Evolutionary conservation across 345 rosid genomes (phyloP).

Genomic region (Melaleuca alternifolia): DNA sequence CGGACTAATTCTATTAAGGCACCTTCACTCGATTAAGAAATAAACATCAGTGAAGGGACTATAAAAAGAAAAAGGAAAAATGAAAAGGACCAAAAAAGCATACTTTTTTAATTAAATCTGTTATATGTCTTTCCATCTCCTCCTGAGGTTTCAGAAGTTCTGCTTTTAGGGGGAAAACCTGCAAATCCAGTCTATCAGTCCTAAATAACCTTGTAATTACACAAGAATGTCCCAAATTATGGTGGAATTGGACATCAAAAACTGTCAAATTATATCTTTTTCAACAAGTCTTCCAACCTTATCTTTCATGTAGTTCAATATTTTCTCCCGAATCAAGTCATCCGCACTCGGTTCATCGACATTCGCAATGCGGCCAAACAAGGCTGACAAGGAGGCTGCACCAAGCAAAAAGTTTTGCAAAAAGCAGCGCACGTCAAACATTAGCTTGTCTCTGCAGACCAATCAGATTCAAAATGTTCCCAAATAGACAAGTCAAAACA

Average conservation of each 20-base stretch:
- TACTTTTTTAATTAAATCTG: constrained; percentile 84
- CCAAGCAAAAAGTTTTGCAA: constrained; percentile 3
- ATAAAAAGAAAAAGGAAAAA: background rate
- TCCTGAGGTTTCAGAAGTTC: constrained; percentile 94
- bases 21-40: background rate
- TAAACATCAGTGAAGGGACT: background rate
- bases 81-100: background rate
- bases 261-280: background rate
- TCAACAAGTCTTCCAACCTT: constrained; percentile 35
- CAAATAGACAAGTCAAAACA: background rate
- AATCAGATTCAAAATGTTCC: background rate
- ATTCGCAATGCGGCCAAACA: constrained; percentile 73
- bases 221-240: background rate
- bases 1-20: background rate
- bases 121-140: constrained; percentile 92
- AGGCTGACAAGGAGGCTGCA: constrained; percentile 77
- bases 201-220: too few relatives aligned
- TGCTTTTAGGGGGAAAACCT: constrained; percentile 85
- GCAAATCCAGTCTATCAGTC: constrained; percentile 6
- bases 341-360: constrained; percentile 66
- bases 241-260: background rate
- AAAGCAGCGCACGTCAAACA: background rate
- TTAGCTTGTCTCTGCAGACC: background rate
- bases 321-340: constrained; percentile 77
- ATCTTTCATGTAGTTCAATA: constrained; percentile 72